Evolutionary conservation across 1,284 basidiomycete genomes (phyloP).

Genomic region (Mycena citricolor): DNA sequence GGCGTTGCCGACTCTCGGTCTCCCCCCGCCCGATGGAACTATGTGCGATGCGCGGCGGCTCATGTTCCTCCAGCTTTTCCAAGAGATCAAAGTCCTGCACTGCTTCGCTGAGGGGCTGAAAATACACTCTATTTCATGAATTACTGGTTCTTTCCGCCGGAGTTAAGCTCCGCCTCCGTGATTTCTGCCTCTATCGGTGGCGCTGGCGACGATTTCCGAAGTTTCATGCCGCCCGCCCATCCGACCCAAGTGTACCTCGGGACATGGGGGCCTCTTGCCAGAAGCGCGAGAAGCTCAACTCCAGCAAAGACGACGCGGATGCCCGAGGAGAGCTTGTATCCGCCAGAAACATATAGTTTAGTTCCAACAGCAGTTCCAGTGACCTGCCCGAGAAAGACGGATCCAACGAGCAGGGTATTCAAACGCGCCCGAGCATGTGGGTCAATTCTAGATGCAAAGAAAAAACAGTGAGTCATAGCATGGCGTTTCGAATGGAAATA

Average conservation of each 20-base stretch:
- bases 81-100: no score
- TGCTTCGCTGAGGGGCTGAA: no score
- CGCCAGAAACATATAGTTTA: constrained; percentile 53
- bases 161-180: no score
- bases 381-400: constrained; percentile 53
- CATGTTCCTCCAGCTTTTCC: no score
- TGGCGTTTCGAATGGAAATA: not conserved
- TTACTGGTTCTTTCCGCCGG: no score
- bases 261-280: constrained; percentile 54
- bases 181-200: no score
- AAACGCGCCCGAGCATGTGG: constrained; percentile 55
- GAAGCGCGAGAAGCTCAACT: constrained; percentile 43
- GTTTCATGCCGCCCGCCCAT: constrained; percentile 48
- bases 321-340: constrained; percentile 58
- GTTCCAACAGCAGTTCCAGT: constrained; percentile 66
- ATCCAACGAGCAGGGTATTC: constrained; percentile 63
- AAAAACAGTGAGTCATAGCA: not conserved
- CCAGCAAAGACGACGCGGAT: constrained; percentile 51
- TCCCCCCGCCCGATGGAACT: no score
- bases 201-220: no score
- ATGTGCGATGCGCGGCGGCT: no score
- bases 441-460: constrained; percentile 43
- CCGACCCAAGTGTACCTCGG: constrained; percentile 54
- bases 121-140: no score
- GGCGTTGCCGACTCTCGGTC: no score